Conservation (phyloP, 1,284 basidiomycete species). For the Ganoderma resinaceum region DNA sequence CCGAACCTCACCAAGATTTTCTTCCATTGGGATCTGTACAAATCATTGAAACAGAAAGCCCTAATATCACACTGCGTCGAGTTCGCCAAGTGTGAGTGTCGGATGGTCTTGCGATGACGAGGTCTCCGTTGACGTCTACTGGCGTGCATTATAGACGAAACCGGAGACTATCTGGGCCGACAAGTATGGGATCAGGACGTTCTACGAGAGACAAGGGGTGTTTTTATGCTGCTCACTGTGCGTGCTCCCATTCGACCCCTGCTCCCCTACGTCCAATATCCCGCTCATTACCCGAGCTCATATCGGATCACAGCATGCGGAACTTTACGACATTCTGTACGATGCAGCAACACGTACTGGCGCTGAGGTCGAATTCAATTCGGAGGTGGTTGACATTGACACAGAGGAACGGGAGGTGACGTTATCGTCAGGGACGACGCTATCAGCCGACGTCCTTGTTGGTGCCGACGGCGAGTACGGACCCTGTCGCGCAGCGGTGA, state of each 20-base stretch:
- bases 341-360: slow-evolving; percentile 50
- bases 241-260: slow-evolving; percentile 38
- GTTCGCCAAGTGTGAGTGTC: slow-evolving; percentile 45
- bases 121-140: not conserved
- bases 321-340: slow-evolving; percentile 46
- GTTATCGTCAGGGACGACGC: slow-evolving; percentile 53
- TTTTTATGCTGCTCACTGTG: slow-evolving; percentile 59
- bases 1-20: slow-evolving; percentile 66
- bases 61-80: slow-evolving; percentile 48
- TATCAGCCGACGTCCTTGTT: slow-evolving; percentile 64
- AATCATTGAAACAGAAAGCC: slow-evolving; percentile 45
- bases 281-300: not conserved
- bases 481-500: slow-evolving; percentile 38
- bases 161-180: slow-evolving; percentile 55
- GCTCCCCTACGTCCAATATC: slow-evolving; percentile 29
- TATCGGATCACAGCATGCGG: slow-evolving; percentile 46
- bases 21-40: slow-evolving; percentile 60
- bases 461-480: slow-evolving; percentile 64
- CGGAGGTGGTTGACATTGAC: slow-evolving; percentile 33
- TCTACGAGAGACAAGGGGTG: slow-evolving; percentile 59
- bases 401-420: slow-evolving; percentile 41
- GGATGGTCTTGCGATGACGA: not conserved
- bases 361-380: slow-evolving; percentile 31
- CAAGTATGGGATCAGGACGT: slow-evolving; percentile 63
- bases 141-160: slow-evolving; percentile 33